Percentiles rank a stretch among this genome's conserved stretches.
phyloP scores from a whole-genome alignment of 495 filamentous ascomycete genomes.

The Bacidia gigantensis region DNA sequence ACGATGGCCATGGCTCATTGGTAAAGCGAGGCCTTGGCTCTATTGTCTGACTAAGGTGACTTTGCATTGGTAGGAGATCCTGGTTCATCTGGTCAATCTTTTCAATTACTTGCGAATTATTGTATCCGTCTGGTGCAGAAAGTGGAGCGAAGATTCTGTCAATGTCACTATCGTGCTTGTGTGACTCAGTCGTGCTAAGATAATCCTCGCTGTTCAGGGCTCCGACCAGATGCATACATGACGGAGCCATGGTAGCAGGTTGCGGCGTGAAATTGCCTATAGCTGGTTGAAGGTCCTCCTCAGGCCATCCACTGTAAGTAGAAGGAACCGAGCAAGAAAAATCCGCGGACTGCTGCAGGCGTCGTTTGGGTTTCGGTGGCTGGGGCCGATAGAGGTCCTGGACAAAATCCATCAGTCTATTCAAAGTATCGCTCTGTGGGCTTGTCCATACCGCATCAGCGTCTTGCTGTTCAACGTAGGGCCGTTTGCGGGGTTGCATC shows the following conservation, averaged over 20 bases:
- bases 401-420: neutral
- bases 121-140: neutral
- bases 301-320: neutral
- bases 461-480: neutral
- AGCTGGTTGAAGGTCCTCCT: neutral
- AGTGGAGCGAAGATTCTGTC: neutral
- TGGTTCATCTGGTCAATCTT: neutral
- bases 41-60: neutral
- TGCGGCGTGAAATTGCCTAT: neutral
- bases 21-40: neutral
- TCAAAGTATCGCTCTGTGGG: neutral
- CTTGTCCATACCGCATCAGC: neutral
- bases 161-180: neutral
- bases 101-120: neutral
- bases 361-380: neutral
- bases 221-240: neutral
- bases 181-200: neutral
- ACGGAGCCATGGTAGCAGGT: neutral
- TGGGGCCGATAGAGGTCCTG: neutral
- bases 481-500: neutral
- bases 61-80: neutral
- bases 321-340: neutral
- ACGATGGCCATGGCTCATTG: neutral
- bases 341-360: neutral
- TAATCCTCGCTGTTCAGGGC: neutral